Base-by-base conservation (phyloP, 2,329 filamentous ascomycete species). In the Teratosphaeria gauchensis region DNA sequence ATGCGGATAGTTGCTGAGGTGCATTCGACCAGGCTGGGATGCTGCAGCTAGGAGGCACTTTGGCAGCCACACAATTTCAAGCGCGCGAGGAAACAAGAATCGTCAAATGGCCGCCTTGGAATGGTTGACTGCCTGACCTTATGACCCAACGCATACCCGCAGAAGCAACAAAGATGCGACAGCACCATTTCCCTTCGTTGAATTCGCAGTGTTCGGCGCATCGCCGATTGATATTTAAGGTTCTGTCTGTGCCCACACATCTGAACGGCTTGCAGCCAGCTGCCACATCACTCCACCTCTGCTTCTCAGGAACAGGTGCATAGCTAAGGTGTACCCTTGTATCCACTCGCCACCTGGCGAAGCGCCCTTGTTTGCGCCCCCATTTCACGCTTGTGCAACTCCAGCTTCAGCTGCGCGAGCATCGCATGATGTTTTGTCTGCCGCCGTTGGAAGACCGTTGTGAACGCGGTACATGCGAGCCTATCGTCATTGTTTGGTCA, bases 381-480 rank as follows among this genome's bases (percentile, higher is more conserved):
- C 60, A 64, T 60, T 46, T 65, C 66, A 53, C 68, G 66, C 62
- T 65, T 65, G 58, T 59, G 61, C 61, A 76, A 63, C 61, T 72
- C 70, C 56, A 53, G 59, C 54, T 67, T 77, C 60, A 96, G 73
- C 90, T 90, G 96, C 33, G 70, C 71, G 59, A 96, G 73, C 14
- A 92, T 80, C 32, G 74, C 74, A 4, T 68, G 68, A 72, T 90
- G 89, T 57, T 79, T 81, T 35, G 86, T 86, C 78, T 95, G 91
- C 71, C 87, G 90, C 65, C 79, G 81, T 54, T 73, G 71, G 66
- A 96, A 77, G 31, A 94, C 85, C 56, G 78, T 75, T 53, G 77
- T 72, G 67, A 95, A 95, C 4, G 90, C 90, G 31, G 78, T 78
- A 56, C 85, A 84, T 0, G 85, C 86, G 60, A 92, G 76, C 77